Percentiles rank a stretch among this genome's conserved stretches.
Evolutionary conservation across 768 basidiomycete species (phyloP).

Genomic region (Suillus subluteus): DNA sequence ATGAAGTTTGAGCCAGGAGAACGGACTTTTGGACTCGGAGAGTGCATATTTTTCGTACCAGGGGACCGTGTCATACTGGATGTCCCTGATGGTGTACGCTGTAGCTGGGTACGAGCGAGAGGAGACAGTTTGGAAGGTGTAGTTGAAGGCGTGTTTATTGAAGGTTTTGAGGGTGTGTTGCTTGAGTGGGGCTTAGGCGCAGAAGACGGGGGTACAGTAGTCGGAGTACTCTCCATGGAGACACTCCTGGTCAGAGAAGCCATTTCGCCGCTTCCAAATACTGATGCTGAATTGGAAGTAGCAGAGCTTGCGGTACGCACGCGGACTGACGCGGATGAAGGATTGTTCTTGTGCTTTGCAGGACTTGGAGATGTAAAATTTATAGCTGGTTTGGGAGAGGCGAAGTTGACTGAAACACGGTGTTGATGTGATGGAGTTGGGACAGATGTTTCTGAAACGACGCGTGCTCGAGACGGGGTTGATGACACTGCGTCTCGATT

Average conservation of each 20-base stretch:
- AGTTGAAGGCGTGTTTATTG: constrained; percentile 21
- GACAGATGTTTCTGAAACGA: constrained; percentile 45
- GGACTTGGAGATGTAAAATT: constrained; percentile 47
- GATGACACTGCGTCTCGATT: constrained; percentile 28
- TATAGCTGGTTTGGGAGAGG: constrained; percentile 37
- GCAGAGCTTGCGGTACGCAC: constrained; percentile 2
- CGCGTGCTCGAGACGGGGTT: constrained; percentile 44
- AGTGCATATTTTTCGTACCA: constrained; percentile 10
- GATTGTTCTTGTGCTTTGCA: constrained; percentile 26
- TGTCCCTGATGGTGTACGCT: constrained; percentile 24
- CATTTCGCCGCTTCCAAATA: background rate
- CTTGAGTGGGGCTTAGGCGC: constrained; percentile 44
- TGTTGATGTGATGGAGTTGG: constrained; percentile 27
- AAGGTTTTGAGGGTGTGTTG: constrained; percentile 31
- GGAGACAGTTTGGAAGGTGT: constrained; percentile 25
- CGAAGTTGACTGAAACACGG: constrained; percentile 19
- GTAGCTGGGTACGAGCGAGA: constrained; percentile 17
- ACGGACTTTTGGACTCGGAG: constrained; percentile 5
- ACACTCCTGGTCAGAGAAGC: background rate
- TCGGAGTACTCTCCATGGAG: constrained; percentile 5
- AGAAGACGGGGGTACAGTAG: constrained; percentile 23
- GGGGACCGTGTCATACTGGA: constrained; percentile 17
- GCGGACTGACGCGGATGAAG: background rate
- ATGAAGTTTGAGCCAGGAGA: background rate
- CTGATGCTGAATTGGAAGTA: constrained; percentile 5